These are phyloP conservation scores for Quercus ilex DNA, from an alignment of 306 rosid genomes.

Conservation along the genomic window DNA sequence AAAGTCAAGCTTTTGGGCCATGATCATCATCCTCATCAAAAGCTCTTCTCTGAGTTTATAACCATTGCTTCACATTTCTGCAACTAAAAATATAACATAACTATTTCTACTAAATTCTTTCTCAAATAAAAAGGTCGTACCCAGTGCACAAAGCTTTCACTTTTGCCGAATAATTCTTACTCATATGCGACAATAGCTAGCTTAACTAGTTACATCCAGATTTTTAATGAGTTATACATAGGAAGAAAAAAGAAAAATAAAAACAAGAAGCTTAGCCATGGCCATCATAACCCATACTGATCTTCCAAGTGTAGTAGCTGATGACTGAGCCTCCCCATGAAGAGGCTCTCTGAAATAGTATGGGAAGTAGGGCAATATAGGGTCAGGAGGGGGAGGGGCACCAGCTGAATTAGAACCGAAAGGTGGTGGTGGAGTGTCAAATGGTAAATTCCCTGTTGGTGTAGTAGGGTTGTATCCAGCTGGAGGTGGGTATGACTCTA, in stretches of 20 bases:
- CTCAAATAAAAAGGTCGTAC: no score
- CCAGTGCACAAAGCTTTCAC: no score
- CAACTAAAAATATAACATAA: not conserved
- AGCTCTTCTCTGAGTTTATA: not conserved
- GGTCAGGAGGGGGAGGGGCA: slow-evolving; percentile 92
- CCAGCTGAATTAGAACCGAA: slow-evolving; percentile 14
- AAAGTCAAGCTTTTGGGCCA: not conserved
- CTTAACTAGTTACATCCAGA: slow-evolving; percentile 9
- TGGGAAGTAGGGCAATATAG: slow-evolving; percentile 88
- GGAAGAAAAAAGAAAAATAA: slow-evolving; percentile 17
- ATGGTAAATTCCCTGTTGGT: slow-evolving; percentile 41
- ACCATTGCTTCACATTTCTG: not conserved
- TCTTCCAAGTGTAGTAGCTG: slow-evolving; percentile 18
- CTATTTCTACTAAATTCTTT: not conserved
- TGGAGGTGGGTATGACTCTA: slow-evolving; percentile 51
- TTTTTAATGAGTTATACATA: slow-evolving; percentile 18
- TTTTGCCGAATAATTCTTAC: not conserved
- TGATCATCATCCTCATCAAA: not conserved
- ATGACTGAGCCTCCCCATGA: slow-evolving; percentile 32
- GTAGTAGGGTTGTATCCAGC: slow-evolving; percentile 26
- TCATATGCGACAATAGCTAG: not conserved
- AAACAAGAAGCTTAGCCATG: slow-evolving; percentile 3
- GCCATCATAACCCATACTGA: slow-evolving; percentile 17
- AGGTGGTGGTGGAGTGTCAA: slow-evolving; percentile 46
- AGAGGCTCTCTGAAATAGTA: slow-evolving; percentile 75